Conservation (phyloP, 2,329 filamentous ascomycete species). For the Coniochaeta hoffmannii region DNA sequence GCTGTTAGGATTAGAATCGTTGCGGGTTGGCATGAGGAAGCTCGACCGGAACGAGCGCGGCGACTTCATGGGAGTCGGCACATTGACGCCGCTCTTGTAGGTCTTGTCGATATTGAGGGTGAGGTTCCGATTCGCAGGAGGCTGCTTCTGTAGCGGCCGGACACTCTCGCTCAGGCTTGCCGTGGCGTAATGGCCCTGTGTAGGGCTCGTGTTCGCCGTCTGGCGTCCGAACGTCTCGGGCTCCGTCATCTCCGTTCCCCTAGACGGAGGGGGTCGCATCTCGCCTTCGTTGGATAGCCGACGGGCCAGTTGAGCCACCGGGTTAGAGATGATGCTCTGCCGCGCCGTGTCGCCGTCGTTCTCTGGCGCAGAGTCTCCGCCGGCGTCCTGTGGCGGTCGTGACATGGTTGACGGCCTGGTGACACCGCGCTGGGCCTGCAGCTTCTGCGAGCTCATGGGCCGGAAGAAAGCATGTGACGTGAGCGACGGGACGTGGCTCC, state of each 20-base stretch:
- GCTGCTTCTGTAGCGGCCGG: slow-evolving; percentile 58
- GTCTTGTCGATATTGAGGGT: slow-evolving; percentile 54
- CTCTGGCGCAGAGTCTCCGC: slow-evolving; percentile 10
- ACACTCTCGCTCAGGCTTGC: slow-evolving; percentile 71
- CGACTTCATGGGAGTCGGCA: slow-evolving; percentile 59
- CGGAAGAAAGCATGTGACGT: slow-evolving; percentile 89
- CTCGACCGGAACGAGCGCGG: slow-evolving; percentile 70
- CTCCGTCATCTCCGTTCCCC: slow-evolving; percentile 76
- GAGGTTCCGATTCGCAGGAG: slow-evolving; percentile 33
- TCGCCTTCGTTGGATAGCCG: slow-evolving; percentile 37
- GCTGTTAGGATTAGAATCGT: slow-evolving; percentile 38
- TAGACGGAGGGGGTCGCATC: slow-evolving; percentile 57
- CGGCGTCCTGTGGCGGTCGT: slow-evolving; percentile 23
- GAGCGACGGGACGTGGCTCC: slow-evolving; percentile 83
- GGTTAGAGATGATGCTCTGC: slow-evolving; percentile 51
- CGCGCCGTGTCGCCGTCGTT: slow-evolving; percentile 34
- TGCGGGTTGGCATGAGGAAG: slow-evolving; percentile 58
- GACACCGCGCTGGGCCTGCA: slow-evolving; percentile 78
- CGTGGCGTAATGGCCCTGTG: slow-evolving; percentile 45
- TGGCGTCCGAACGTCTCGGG: slow-evolving; percentile 62
- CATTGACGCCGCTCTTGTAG: slow-evolving; percentile 36
- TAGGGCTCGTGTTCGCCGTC: slow-evolving; percentile 69
- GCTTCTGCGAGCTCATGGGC: slow-evolving; percentile 91
- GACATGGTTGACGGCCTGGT: slow-evolving; percentile 34
- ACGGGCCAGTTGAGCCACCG: slow-evolving; percentile 23